Base-by-base conservation (phyloP, 1,284 basidiomycete species). In the Rhodotorula sp. region DNA sequence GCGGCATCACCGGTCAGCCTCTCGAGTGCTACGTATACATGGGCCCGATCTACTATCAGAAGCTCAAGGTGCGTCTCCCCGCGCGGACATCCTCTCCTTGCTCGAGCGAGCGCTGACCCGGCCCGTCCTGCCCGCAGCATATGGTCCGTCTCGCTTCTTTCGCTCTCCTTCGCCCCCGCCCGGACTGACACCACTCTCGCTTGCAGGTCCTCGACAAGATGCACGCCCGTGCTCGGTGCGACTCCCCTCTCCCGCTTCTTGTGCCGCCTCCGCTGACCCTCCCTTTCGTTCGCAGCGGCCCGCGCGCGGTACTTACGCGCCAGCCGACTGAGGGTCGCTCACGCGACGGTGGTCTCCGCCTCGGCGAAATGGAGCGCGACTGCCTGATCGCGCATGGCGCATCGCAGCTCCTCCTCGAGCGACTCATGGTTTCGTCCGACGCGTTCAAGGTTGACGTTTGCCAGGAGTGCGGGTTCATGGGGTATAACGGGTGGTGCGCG, bases 331-430 rank as follows among this genome's bases (percentile, higher is more conserved):
- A 99, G 83, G 97, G 97, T 83, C 89, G 97, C 68, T 97, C 94
- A 60, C 89, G 97, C 71, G 97, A 99, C 82, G 97, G 97, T 80
- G 97, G 97, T 74, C 84, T 99, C 75, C 92, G 97, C 69, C 85
- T 99, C 27, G 97, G 97, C 70, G 97, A 99, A 84, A 99, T 99
- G 97, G 97, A 99, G 81, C 90, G 97, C 63, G 97, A 99, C 82
- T 99, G 79, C 74, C 71, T 81, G 25, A 82, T 83, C 68, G 75
- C 72, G 4, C 76, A 97, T 79, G 95, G 95, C 32, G 97, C 97
- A 3, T 97, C 95, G 2, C 96, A 99, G 80, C 86, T 99, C 57
- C 84, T 99, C 32, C 87, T 99, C 15, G 97, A 98, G 83, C 90
- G 97, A 32, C 86, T 99, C 27, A 99, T 99, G 96, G 94, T 99